These are phyloP conservation scores for Linnemannia elongata DNA, from an alignment of 192 early-diverging fungal species.

Conservation along the genomic window DNA sequence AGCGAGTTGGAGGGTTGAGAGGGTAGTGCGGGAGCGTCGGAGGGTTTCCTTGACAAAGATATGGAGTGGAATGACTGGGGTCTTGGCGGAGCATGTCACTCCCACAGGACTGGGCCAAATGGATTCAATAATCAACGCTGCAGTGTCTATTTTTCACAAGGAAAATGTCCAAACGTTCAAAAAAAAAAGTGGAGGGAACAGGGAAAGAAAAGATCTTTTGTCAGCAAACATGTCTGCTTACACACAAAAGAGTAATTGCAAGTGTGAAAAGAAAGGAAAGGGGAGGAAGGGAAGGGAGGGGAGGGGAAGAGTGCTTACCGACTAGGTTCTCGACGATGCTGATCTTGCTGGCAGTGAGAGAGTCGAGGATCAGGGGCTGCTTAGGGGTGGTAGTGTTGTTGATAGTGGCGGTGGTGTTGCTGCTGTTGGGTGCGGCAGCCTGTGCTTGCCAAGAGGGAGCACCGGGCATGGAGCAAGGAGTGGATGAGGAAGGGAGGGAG, in stretches of 20 bases:
- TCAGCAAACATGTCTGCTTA: neutral
- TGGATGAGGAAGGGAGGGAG: constrained; percentile 44
- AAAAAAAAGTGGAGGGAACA: neutral
- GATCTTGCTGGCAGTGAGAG: constrained; percentile 38
- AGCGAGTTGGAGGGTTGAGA: constrained; percentile 79
- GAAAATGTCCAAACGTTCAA: neutral
- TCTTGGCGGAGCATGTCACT: constrained; percentile 51
- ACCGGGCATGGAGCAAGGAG: constrained; percentile 36
- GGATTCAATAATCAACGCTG: constrained; percentile 76
- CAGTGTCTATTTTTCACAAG: constrained; percentile 61
- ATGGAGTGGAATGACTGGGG: constrained; percentile 64
- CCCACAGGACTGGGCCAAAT: constrained; percentile 60
- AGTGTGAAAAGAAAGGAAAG: neutral
- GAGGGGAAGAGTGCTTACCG: constrained; percentile 19
- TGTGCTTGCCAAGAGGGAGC: constrained; percentile 41
- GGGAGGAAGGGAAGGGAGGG: neutral
- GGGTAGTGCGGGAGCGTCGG: constrained; percentile 76
- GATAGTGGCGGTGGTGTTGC: constrained; percentile 10
- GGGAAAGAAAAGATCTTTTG: neutral
- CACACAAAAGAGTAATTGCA: neutral
- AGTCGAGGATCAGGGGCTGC: constrained; percentile 46
- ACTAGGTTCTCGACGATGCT: constrained; percentile 51
- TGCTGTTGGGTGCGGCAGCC: neutral
- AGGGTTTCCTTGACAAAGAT: constrained; percentile 78
- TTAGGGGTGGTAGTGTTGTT: constrained; percentile 26